Percentiles rank a stretch among this genome's conserved stretches.
These are phyloP conservation scores for Pseudogymnoascus sp. DNA, from an alignment of 2,329 filamentous ascomycete genomes.

Conservation along the genomic window DNA sequence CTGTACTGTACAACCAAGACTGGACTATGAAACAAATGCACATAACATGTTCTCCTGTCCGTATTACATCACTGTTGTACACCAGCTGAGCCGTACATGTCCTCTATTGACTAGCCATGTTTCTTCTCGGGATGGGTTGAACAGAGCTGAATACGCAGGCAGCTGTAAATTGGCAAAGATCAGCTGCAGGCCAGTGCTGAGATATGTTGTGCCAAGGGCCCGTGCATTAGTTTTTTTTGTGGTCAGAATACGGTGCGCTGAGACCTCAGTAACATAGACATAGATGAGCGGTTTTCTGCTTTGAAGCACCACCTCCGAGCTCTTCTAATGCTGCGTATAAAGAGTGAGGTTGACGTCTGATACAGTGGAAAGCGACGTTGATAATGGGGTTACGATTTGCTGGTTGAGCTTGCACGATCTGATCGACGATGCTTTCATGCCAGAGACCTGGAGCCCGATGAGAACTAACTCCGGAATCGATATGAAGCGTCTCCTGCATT, in stretches of 20 bases:
- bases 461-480: neutral
- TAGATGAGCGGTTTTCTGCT: neutral
- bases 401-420: neutral
- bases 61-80: neutral
- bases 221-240: neutral
- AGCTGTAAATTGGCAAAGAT: neutral
- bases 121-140: neutral
- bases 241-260: neutral
- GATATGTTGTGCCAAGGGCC: neutral
- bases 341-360: neutral
- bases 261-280: neutral
- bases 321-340: neutral
- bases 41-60: neutral
- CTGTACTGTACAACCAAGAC: neutral
- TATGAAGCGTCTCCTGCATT: neutral
- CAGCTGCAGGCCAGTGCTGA: neutral
- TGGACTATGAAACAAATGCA: neutral
- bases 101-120: neutral
- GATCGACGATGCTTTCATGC: neutral
- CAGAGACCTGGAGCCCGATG: too few species aligned
- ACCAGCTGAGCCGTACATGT: neutral
- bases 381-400: neutral
- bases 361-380: too few species aligned
- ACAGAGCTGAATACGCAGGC: neutral
- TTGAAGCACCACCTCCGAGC: neutral